phyloP scores from a whole-genome alignment of 192 early-diverging fungal species.

The Jimgerdemannia lactiflua region DNA sequence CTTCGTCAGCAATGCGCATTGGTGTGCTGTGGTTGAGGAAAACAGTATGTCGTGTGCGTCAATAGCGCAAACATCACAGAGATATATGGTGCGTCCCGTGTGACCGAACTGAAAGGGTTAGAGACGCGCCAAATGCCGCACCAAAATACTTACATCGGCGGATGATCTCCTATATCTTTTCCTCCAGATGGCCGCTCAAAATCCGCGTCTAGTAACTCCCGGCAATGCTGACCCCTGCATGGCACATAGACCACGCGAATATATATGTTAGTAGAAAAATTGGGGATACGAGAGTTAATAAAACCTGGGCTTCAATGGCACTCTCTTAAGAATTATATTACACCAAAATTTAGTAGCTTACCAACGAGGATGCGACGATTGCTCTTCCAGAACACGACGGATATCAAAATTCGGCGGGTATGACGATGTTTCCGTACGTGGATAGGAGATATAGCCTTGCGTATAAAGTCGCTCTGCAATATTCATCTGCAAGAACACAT shows the following conservation, averaged over 20 bases:
- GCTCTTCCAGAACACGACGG: constrained; percentile 26
- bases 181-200: constrained; percentile 39
- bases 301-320: neutral
- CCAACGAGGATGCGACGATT: constrained; percentile 36
- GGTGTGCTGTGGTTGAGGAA: constrained; percentile 33
- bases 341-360: neutral
- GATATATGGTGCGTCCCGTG: no score
- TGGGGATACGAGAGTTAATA: constrained; percentile 2
- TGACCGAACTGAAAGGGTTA: no score
- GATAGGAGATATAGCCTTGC: constrained; percentile 51
- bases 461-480: constrained; percentile 46
- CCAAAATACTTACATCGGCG: constrained; percentile 12
- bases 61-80: no score
- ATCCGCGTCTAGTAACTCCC: constrained; percentile 22
- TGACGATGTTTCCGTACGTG: constrained; percentile 46
- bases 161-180: constrained; percentile 48
- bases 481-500: constrained; percentile 27
- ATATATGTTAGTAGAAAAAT: no score
- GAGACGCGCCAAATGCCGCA: constrained; percentile 21
- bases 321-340: no score
- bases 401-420: constrained; percentile 49
- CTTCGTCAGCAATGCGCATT: constrained; percentile 35
- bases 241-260: constrained; percentile 3
- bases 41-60: neutral
- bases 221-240: constrained; percentile 18